A percentile compares a stretch with the other conserved stretches of the same genome.
These are phyloP conservation scores for Ustilago bromivora DNA, from an alignment of 1,284 basidiomycete species.

Conservation along the genomic window DNA sequence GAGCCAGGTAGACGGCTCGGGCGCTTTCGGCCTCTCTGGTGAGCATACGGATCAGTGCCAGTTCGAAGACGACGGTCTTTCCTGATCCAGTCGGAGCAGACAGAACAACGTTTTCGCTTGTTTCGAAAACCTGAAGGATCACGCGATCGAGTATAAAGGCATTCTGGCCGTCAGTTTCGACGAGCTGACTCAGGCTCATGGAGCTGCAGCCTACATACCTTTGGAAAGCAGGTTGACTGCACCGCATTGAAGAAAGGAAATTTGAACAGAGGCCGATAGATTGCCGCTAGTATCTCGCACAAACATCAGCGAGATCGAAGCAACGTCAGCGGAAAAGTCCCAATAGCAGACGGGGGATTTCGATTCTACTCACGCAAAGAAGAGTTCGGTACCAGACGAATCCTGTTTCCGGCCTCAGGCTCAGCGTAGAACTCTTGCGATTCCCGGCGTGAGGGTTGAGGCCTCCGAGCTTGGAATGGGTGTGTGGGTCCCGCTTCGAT, in stretches of 20 bases:
- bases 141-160: neutral
- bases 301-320: neutral
- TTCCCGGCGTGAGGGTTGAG: neutral
- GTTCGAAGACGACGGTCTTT: conserved; percentile 82
- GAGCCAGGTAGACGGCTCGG: conserved; percentile 90
- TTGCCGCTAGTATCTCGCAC: conserved; percentile 76
- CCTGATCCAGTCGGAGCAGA: conserved; percentile 62
- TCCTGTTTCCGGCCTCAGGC: conserved; percentile 23
- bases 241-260: conserved; percentile 90
- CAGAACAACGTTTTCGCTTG: conserved; percentile 80
- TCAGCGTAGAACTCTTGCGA: conserved; percentile 13
- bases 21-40: conserved; percentile 67
- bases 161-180: neutral
- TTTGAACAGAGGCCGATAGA: conserved; percentile 83
- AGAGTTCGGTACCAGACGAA: conserved; percentile 21
- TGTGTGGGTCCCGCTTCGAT: neutral
- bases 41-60: conserved; percentile 85
- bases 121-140: conserved; percentile 76
- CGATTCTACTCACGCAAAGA: conserved; percentile 22
- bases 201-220: conserved; percentile 72
- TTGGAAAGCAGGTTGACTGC: conserved; percentile 83
- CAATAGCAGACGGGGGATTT: neutral
- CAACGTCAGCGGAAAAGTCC: neutral
- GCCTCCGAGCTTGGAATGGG: too few species aligned
- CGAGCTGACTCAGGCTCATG: neutral